Conservation (phyloP, 2,329 filamentous ascomycete species). For the Colletotrichum spaethianum region DNA sequence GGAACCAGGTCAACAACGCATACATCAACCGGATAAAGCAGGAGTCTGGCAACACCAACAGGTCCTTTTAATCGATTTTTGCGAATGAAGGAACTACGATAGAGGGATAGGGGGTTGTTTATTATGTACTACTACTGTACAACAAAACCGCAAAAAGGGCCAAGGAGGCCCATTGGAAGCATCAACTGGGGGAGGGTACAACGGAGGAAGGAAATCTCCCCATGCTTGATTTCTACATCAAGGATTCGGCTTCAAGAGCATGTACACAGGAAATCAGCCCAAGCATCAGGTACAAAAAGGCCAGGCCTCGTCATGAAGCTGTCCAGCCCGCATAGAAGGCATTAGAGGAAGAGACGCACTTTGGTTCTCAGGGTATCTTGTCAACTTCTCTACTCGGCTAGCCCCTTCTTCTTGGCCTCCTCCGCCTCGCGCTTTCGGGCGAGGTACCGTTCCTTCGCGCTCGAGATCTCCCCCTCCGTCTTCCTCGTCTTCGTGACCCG, state of each 20-base stretch:
- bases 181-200: not conserved
- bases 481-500: slow-evolving; percentile 82
- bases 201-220: not conserved
- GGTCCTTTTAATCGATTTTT: slow-evolving; percentile 6
- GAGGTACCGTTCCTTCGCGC: slow-evolving; percentile 84
- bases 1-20: slow-evolving; percentile 80
- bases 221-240: not conserved
- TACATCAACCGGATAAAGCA: slow-evolving; percentile 77
- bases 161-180: slow-evolving; percentile 3
- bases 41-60: slow-evolving; percentile 59
- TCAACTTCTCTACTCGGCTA: slow-evolving; percentile 44
- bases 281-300: slow-evolving; percentile 3
- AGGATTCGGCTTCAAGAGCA: not conserved
- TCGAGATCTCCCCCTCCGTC: slow-evolving; percentile 81
- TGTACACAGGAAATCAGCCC: slow-evolving; percentile 13
- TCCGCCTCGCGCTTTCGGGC: slow-evolving; percentile 83
- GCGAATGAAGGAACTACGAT: not conserved
- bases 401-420: slow-evolving; percentile 72
- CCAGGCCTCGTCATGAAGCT: not conserved
- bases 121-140: slow-evolving; percentile 38
- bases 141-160: slow-evolving; percentile 12
- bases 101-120: not conserved
- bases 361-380: slow-evolving; percentile 48
- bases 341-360: slow-evolving; percentile 18
- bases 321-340: not conserved